These are phyloP conservation scores for Mycena venus DNA, from an alignment of 768 basidiomycete species.

Conservation along the genomic window DNA sequence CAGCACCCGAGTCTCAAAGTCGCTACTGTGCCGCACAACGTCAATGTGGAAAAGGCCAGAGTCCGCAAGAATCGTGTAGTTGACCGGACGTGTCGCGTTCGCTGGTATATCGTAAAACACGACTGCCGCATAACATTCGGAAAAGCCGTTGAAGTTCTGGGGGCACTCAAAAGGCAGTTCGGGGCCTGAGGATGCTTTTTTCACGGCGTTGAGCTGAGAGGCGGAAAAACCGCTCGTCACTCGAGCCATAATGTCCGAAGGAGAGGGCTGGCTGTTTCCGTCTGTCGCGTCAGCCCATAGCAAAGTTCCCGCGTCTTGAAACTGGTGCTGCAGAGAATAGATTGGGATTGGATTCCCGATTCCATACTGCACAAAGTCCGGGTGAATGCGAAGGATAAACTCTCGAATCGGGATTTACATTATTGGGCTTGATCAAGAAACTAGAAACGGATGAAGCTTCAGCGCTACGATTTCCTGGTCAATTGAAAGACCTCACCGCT, in stretches of 20 bases:
- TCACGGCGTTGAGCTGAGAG: slow-evolving; percentile 62
- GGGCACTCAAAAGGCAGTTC: slow-evolving; percentile 73
- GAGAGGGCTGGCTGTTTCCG: slow-evolving; percentile 65
- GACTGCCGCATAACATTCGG: slow-evolving; percentile 79
- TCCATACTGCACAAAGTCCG: slow-evolving; percentile 61
- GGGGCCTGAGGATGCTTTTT: slow-evolving; percentile 58
- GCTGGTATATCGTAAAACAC: slow-evolving; percentile 71
- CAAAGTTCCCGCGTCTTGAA: slow-evolving; percentile 65
- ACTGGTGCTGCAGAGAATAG: slow-evolving; percentile 59
- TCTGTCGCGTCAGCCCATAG: slow-evolving; percentile 81
- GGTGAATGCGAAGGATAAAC: background rate
- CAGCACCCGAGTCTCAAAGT: slow-evolving; percentile 75
- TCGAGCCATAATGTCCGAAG: slow-evolving; percentile 70
- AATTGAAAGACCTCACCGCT: slow-evolving; percentile 39
- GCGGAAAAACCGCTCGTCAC: slow-evolving; percentile 67
- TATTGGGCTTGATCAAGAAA: slow-evolving; percentile 71
- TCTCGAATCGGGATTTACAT: slow-evolving; percentile 56
- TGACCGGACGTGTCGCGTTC: slow-evolving; percentile 53
- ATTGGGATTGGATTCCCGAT: slow-evolving; percentile 71
- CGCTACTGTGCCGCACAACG: slow-evolving; percentile 74
- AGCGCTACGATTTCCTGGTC: background rate
- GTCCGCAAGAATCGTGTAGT: slow-evolving; percentile 82
- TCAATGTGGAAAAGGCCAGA: slow-evolving; percentile 74
- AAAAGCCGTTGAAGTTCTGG: slow-evolving; percentile 79
- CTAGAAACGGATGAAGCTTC: slow-evolving; percentile 28